Base-by-base conservation (phyloP, 2,329 filamentous ascomycete species). In the Colletotrichum chlorophyti region DNA sequence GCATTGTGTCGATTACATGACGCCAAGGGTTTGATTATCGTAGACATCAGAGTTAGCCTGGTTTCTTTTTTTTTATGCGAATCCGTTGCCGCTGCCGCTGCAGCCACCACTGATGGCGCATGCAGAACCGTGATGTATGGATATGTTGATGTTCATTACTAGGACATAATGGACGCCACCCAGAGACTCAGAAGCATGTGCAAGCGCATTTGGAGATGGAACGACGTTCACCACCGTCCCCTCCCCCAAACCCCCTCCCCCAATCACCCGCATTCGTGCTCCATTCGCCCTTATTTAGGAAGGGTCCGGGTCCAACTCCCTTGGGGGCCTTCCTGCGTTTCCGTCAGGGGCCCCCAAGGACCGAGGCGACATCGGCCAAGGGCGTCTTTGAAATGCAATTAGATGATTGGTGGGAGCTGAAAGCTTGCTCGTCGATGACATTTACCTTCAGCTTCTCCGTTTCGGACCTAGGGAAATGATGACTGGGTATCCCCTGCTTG, bases 331-430 rank as follows among this genome's bases (percentile, higher is more conserved):
- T 52, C 40, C 40, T 60, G 53, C 42, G 53, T 45, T 10, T 37
- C n/a, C 46, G 41, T 34, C 46, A 58, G 61, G 59, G 58, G 49
- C 32, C 31, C 40, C 51, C 26, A 45, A 55, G 26, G 10, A 40
- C 43, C 34, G 43, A 62, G 50, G 59, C 61, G 61, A 62, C 59
- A 62, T 62, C 59, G 59, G 59, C 61, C 59, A 58, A 59, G 50
- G 58, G 54, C 53, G 19, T 60, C 54, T 62, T 63, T 62, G 59
- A 63, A 63, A 62, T 62, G n/a, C 53, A 50, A 42, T 31, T 31
- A 43, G 50, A 11, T 63, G 61, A 62, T 63, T 63, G 59, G 61
- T 47, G 35, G 35, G 51, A 57, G 59, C 61, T 55, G 24, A 37
- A 50, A 62, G 61, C 59, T 63, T 49, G 38, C 48, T 45, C 32